phyloP scores from a whole-genome alignment of 163 green algal species.

The Scenedesmus sp. region DNA sequence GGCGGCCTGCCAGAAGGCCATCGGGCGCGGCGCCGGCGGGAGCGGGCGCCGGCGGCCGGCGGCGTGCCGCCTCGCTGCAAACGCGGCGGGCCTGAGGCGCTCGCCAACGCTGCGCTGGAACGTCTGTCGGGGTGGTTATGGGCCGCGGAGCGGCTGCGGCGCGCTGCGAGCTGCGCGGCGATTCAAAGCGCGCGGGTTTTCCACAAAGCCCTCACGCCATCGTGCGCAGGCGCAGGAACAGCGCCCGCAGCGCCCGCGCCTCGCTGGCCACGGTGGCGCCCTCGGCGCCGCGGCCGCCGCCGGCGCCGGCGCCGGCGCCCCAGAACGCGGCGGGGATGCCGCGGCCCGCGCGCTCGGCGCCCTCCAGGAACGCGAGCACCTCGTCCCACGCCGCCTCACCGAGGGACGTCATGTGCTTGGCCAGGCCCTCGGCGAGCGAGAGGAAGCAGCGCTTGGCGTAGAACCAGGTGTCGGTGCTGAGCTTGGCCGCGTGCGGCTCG shows the following conservation, averaged over 20 bases:
- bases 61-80: too few relatives aligned
- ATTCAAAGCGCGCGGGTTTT: too few relatives aligned
- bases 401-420: slow-evolving; percentile 88
- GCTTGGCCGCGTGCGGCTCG: slow-evolving; percentile 85
- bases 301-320: slow-evolving; percentile 22
- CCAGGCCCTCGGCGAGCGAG: slow-evolving; percentile 77
- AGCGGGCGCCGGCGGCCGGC: too few relatives aligned
- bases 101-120: too few relatives aligned
- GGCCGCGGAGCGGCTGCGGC: too few relatives aligned
- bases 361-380: slow-evolving; percentile 72
- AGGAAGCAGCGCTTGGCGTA: slow-evolving; percentile 88
- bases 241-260: slow-evolving; percentile 69
- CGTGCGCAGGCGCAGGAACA: slow-evolving; percentile 69
- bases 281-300: slow-evolving; percentile 33
- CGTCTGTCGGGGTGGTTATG: too few relatives aligned
- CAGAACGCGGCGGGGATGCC: slow-evolving; percentile 63
- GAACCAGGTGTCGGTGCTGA: slow-evolving; percentile 86
- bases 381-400: slow-evolving; percentile 70
- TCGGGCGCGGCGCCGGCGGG: too few relatives aligned
- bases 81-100: too few relatives aligned
- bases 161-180: too few relatives aligned
- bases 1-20: too few relatives aligned
- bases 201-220: neutral
- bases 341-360: slow-evolving; percentile 71
- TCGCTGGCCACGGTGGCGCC: slow-evolving; percentile 66